A percentile compares a stretch with the other conserved stretches of the same genome.
These are phyloP conservation scores for Salvia rosmarinus DNA, from an alignment of 257 asterid species.

Conservation along the genomic window DNA sequence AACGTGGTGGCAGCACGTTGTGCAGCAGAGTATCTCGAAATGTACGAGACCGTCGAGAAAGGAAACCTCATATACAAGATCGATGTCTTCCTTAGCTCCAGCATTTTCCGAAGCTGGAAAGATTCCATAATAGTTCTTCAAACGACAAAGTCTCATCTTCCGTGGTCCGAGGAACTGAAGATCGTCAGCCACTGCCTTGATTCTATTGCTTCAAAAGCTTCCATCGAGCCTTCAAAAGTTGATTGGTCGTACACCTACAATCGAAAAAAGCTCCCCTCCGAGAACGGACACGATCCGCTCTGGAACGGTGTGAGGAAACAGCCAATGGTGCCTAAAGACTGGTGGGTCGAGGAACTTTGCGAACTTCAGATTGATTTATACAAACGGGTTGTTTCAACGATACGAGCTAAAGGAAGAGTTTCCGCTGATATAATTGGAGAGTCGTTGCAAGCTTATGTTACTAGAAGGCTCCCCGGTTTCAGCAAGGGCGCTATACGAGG, in stretches of 20 bases:
- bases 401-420: constrained; percentile 57
- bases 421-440: constrained; percentile 63
- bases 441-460: constrained; percentile 60
- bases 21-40: constrained; percentile 77
- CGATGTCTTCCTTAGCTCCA: constrained; percentile 30
- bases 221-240: constrained; percentile 63
- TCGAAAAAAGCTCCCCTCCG: constrained; percentile 59
- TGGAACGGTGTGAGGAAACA: constrained; percentile 68
- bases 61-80: constrained; percentile 33
- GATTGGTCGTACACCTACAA: constrained; percentile 85
- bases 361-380: constrained; percentile 66
- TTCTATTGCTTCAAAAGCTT: constrained; percentile 66
- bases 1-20: constrained; percentile 79
- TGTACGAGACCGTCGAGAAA: constrained; percentile 54
- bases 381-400: constrained; percentile 56
- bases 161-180: constrained; percentile 74
- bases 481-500: constrained; percentile 54
- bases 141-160: constrained; percentile 54
- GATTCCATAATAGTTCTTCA: constrained; percentile 32
- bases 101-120: constrained; percentile 35
- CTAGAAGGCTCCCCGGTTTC: constrained; percentile 62
- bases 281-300: constrained; percentile 49
- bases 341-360: constrained; percentile 91
- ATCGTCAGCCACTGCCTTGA: constrained; percentile 67
- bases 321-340: constrained; percentile 64